These are phyloP conservation scores for Pyricularia sp. DNA, from an alignment of 2,329 filamentous ascomycete species.

Conservation along the genomic window DNA sequence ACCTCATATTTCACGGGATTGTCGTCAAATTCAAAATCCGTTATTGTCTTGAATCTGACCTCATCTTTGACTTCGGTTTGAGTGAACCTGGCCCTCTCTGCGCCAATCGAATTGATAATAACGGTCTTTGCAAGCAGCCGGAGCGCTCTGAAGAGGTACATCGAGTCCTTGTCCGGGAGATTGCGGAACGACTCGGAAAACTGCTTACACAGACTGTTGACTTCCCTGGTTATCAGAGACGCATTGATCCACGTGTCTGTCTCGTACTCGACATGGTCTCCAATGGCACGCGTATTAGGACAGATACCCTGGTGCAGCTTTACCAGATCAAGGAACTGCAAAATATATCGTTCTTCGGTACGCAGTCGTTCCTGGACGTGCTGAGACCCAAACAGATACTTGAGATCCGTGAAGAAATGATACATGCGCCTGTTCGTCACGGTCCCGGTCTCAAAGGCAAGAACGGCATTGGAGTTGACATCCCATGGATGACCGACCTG, in stretches of 20 bases:
- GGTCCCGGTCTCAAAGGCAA: slow-evolving; percentile 89
- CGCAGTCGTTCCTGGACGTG: slow-evolving; percentile 82
- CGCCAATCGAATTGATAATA: slow-evolving; percentile 81
- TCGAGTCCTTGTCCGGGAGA: slow-evolving; percentile 52
- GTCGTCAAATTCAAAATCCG: slow-evolving; percentile 71
- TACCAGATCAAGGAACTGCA: slow-evolving; percentile 91
- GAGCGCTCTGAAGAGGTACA: slow-evolving; percentile 61
- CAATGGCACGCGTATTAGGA: slow-evolving; percentile 82
- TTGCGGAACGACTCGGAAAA: slow-evolving; percentile 80
- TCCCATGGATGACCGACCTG: slow-evolving; percentile 93
- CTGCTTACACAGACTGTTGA: slow-evolving; percentile 84
- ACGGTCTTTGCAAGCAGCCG: slow-evolving; percentile 69
- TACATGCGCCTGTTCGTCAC: slow-evolving; percentile 94
- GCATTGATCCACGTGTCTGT: slow-evolving; percentile 97
- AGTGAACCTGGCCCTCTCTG: slow-evolving; percentile 78
- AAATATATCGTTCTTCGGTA: slow-evolving; percentile 73
- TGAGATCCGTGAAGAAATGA: slow-evolving; percentile 93
- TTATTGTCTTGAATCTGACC: slow-evolving; percentile 68
- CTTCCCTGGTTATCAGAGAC: slow-evolving; percentile 86
- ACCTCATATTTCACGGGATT: slow-evolving; percentile 50
- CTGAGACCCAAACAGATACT: slow-evolving; percentile 79
- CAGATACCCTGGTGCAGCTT: slow-evolving; percentile 97
- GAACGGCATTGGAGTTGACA: slow-evolving; percentile 72
- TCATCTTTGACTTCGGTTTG: slow-evolving; percentile 84
- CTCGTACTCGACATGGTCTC: slow-evolving; percentile 96